A percentile compares a stretch with the other conserved stretches of the same genome.
Conservation (phyloP, 768 basidiomycete species). For the Omphalotus guepiniiformis region DNA sequence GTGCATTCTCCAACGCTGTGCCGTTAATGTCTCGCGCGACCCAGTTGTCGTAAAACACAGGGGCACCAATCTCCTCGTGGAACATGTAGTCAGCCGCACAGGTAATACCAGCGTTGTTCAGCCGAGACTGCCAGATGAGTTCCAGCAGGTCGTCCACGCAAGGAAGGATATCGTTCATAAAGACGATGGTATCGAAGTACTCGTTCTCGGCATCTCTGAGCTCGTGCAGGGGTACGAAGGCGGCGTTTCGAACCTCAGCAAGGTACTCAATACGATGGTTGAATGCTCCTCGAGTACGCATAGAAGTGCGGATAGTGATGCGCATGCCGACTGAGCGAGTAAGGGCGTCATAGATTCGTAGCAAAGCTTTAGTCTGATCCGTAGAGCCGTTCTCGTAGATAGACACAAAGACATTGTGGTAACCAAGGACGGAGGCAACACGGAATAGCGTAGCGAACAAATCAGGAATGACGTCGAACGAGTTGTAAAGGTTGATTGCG, state of each 20-base stretch:
- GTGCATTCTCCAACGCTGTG: slow-evolving; percentile 96
- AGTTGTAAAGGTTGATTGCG: slow-evolving; percentile 99
- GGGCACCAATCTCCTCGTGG: slow-evolving; percentile 89
- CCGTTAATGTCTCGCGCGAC: slow-evolving; percentile 98
- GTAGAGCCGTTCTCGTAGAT: slow-evolving; percentile 99
- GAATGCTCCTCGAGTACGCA: slow-evolving; percentile 91
- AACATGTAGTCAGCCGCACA: slow-evolving; percentile 99
- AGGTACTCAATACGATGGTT: slow-evolving; percentile 99
- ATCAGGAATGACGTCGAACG: slow-evolving; percentile 97
- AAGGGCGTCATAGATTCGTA: slow-evolving; percentile 92
- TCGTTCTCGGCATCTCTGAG: slow-evolving; percentile 88
- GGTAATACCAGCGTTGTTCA: slow-evolving; percentile 96
- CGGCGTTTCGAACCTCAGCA: slow-evolving; percentile 99
- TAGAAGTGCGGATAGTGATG: slow-evolving; percentile 88
- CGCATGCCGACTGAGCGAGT: slow-evolving; percentile 88
- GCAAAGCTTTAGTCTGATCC: slow-evolving; percentile 96
- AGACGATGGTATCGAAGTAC: slow-evolving; percentile 93
- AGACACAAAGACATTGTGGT: slow-evolving; percentile 96
- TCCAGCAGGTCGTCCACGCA: slow-evolving; percentile 98
- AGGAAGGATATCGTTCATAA: slow-evolving; percentile 99
- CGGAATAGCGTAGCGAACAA: slow-evolving; percentile 96
- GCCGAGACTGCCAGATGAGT: slow-evolving; percentile 91
- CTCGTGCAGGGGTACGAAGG: slow-evolving; percentile 93
- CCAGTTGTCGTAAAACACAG: slow-evolving; percentile 99
- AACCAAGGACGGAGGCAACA: slow-evolving; percentile 86